Conservation (phyloP, 495 filamentous ascomycete species). For the Trichocladium uniseriatum region DNA sequence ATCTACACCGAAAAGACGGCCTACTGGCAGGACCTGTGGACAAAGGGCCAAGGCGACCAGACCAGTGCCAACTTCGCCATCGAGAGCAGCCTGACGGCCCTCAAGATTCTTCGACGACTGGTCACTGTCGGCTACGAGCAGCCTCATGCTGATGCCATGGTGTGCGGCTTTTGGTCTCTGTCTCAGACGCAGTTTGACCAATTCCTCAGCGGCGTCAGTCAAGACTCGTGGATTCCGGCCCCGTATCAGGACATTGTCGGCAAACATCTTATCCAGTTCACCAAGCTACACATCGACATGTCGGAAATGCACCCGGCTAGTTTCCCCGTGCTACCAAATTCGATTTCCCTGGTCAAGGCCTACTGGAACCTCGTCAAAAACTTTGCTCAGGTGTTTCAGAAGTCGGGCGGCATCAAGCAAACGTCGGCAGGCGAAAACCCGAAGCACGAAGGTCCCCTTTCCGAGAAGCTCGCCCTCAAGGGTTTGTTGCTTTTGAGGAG, state of each 20-base stretch:
- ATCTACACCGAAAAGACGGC: constrained; percentile 68
- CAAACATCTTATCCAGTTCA: constrained; percentile 78
- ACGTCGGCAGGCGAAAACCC: constrained; percentile 40
- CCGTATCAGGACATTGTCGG: constrained; percentile 49
- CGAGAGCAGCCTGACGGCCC: constrained; percentile 62
- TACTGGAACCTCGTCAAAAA: constrained; percentile 76
- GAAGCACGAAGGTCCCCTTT: constrained; percentile 48
- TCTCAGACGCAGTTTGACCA: constrained; percentile 62
- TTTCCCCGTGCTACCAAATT: constrained; percentile 72
- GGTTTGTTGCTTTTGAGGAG: constrained; percentile 75
- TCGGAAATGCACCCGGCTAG: constrained; percentile 61
- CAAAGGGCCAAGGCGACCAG: constrained; percentile 41
- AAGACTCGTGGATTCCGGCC: constrained; percentile 40
- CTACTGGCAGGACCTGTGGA: constrained; percentile 57
- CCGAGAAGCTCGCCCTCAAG: constrained; percentile 69
- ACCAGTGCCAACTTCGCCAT: constrained; percentile 50
- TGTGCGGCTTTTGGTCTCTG: constrained; percentile 66
- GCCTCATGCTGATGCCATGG: constrained; percentile 65
- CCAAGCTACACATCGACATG: constrained; percentile 88
- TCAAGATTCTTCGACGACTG: constrained; percentile 74
- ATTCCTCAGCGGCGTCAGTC: constrained; percentile 47
- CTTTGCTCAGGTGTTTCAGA: constrained; percentile 61
- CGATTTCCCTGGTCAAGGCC: constrained; percentile 58
- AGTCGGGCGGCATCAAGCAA: constrained; percentile 40
- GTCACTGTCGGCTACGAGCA: constrained; percentile 73